A percentile compares a stretch with the other conserved stretches of the same genome.
phyloP scores from a whole-genome alignment of 1,284 basidiomycete species.

The Cystobasidium pallidum region DNA sequence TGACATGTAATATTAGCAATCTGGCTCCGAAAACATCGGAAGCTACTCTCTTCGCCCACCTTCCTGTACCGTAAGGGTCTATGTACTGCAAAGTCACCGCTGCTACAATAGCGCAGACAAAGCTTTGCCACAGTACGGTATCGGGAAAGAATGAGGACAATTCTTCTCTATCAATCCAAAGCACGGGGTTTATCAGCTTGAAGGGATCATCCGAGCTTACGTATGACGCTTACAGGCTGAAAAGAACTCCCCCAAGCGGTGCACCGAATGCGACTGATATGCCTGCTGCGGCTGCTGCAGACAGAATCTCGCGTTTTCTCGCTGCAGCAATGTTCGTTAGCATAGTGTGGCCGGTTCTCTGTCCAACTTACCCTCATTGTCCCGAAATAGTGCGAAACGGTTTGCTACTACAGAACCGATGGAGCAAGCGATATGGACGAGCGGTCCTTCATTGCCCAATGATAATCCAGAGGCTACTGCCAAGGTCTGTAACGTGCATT shows the following conservation, averaged over 20 bases:
- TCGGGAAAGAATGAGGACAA: constrained; percentile 90
- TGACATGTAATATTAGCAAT: constrained; percentile 61
- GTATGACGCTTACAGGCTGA: constrained; percentile 57
- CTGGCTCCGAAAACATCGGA: too few relatives aligned
- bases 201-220: not conserved
- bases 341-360: not conserved
- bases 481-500: constrained; percentile 36
- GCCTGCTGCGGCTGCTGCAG: constrained; percentile 80
- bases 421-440: constrained; percentile 95
- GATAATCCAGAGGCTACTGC: constrained; percentile 45
- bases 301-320: constrained; percentile 86
- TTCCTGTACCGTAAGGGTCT: constrained; percentile 79
- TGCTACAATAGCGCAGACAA: constrained; percentile 94
- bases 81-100: constrained; percentile 62
- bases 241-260: constrained; percentile 88
- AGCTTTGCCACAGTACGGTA: constrained; percentile 61
- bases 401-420: constrained; percentile 91
- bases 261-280: constrained; percentile 72
- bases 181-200: not conserved
- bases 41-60: constrained; percentile 25
- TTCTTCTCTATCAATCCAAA: constrained; percentile 59
- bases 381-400: constrained; percentile 75
- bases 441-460: constrained; percentile 80
- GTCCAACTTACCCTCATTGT: constrained; percentile 49
- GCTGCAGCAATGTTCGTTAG: constrained; percentile 59